Evolutionary conservation across 371 early-diverging fungal species (phyloP), one percentile per base, ranked within the genome.

Genomic region (Mortierella sp.): DNA sequence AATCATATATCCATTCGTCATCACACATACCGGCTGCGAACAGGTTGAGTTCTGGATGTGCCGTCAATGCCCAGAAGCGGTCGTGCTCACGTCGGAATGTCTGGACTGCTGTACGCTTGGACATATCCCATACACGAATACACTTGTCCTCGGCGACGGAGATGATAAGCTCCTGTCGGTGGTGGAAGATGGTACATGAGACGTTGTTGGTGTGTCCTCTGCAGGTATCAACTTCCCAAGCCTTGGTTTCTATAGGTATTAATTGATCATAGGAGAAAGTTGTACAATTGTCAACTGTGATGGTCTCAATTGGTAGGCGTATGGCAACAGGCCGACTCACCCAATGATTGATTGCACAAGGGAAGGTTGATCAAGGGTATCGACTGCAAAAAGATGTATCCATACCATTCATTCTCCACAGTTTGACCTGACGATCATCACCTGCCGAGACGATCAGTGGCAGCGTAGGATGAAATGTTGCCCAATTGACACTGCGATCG

Each of bases 401-500:
- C 47, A 24, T 83, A 92, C 92, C 97, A 79, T 92, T 94, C 93
- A 95, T 97, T 72, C 98, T 86, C 99, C 99, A 99, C 23, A 99
- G 86, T 79, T 98, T 99, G 31, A 99, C 92, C 71, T 95, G 95
- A 62, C 98, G 94, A 82, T 99, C 99, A 80, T 99, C 99, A 61
- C 96, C 95, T 58, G 96, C 95, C 23, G 98, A 96, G 4, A 97
- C 93, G 74, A 99, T 94, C 65, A 96, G 82, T 13, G 96, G 96
- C 59, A 94, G 83, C 6, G 91, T 94, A 14, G 97, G 96, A 72
- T 98, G 96, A 86, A 98, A 96, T 13, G 94, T 82, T 7, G 96
- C 97, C 94, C 96, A 96, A 86, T 99, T 99, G 66, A 99, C 97
- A 52, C 99, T 99, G 63, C 98, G 94, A 61, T 97, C 97, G 73